phyloP scores from a whole-genome alignment of 73 alveolate species.

The Paramecium primaurelia region DNA sequence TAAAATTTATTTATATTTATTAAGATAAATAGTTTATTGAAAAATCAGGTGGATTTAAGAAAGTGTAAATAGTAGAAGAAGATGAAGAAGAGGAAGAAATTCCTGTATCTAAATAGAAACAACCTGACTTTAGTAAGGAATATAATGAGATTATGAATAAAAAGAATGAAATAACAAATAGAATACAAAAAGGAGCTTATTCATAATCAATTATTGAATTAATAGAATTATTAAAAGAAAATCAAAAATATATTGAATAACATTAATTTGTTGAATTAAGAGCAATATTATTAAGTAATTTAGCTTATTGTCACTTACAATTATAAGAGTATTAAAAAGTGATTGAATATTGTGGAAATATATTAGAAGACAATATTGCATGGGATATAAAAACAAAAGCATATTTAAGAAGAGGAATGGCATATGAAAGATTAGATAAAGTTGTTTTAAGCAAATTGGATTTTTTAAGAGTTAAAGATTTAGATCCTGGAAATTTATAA shows the following conservation, averaged over 20 bases:
- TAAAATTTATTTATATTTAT: background rate
- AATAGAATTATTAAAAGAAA: constrained; percentile 16
- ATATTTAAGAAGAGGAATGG: constrained; percentile 60
- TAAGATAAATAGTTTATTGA: constrained; percentile 24
- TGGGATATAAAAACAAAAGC: constrained; percentile 46
- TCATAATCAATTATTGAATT: constrained; percentile 63
- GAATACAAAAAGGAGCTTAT: constrained; percentile 71
- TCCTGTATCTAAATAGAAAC: constrained; percentile 29
- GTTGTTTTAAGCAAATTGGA: constrained; percentile 6
- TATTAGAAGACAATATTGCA: constrained; percentile 45
- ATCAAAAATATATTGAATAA: background rate
- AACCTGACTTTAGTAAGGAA: constrained; percentile 40
- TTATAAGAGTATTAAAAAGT: constrained; percentile 58
- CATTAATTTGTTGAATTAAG: constrained; percentile 39
- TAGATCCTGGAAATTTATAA: constrained; percentile 55
- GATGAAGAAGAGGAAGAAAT: constrained; percentile 71
- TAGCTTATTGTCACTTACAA: constrained; percentile 73
- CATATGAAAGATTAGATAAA: constrained; percentile 55
- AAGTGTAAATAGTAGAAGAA: constrained; percentile 72
- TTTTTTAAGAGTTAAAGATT: constrained; percentile 25
- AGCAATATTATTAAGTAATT: constrained; percentile 60
- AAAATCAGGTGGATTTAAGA: constrained; percentile 57
- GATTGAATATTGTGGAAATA: constrained; percentile 62
- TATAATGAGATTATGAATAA: constrained; percentile 39
- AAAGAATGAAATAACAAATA: constrained; percentile 56